Evolutionary conservation across 306 rosid genomes (phyloP), one percentile per base, ranked within the genome.

Genomic region (Sindora glabra): DNA sequence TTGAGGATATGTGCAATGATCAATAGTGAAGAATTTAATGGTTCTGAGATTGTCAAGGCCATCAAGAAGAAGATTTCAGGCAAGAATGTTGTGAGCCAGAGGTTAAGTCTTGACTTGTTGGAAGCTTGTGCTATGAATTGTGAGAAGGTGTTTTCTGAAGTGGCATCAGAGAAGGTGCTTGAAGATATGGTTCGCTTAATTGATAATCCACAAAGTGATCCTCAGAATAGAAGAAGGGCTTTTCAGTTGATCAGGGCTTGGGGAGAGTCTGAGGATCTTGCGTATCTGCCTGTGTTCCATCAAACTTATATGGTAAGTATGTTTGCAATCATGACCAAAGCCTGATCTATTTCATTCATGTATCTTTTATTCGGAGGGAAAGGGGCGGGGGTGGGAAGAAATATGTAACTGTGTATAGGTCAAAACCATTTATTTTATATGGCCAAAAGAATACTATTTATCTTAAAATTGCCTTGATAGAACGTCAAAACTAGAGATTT

Each of bases 201-300:
- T 30, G 80, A 87, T 14, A 72, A 80, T 70, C 81, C 75, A 0
- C 73, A 68, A 25, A 64, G 65, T 1, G 72, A 79, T 57, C 26
- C 8, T 0, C 48, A 52, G 10, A 82, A 72, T 49, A 70, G 79
- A 13, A 65, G 29, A 14, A 80, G 77, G 65, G 89, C 87, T 18
- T 62, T 77, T 30, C 85, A 84, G 45, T 67, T 88, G 68, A 77
- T 88, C 25, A 78, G 82, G 81, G 92, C 96, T 38, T 88, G 96
- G 96, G 96, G 92, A 15, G 69, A 84, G 65, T 88, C 96, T 1
- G 44, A 75, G 73, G 96, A 88, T 26, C 83, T 88, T 46, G 89
- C 87, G 1, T 88, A 88, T 80, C 79, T 88, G 3, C 94, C 96
- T 1, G 96, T 80, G 22, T 88, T 88, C 74, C 86, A 15, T 51